A percentile compares a stretch with the other conserved stretches of the same genome.
Conservation (phyloP, 805 yeast species). For the Candida insectalens region DNA sequence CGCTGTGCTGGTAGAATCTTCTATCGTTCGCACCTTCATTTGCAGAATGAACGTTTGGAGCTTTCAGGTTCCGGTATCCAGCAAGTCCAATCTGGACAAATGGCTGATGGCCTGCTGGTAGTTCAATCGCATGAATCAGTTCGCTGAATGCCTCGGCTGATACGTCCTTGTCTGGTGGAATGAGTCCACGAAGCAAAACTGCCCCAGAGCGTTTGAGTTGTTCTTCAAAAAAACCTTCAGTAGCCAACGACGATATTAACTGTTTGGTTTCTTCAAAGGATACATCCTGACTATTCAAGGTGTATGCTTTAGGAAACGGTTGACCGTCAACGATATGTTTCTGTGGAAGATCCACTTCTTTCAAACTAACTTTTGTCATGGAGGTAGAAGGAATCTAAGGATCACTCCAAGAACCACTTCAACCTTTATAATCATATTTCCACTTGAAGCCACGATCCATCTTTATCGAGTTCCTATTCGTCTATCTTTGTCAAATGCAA, state of each 20-base stretch:
- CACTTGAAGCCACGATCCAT: too few species aligned
- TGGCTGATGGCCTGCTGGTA: conserved; percentile 11
- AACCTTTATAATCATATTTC: too few species aligned
- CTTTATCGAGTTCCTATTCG: too few species aligned
- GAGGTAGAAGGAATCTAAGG: too few species aligned
- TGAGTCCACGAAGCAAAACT: conserved; percentile 18
- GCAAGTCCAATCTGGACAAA: conserved; percentile 24
- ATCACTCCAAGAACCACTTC: too few species aligned
- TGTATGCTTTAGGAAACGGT: conserved; percentile 12
- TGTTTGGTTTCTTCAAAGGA: conserved; percentile 2
- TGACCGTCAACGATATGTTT: conserved; percentile 11
- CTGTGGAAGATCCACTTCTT: conserved; percentile 4
- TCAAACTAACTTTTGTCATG: not conserved
- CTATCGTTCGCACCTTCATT: conserved; percentile 21
- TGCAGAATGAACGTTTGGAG: conserved; percentile 20
- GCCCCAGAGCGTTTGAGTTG: conserved; percentile 21
- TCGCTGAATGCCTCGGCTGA: conserved; percentile 14
- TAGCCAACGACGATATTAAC: conserved; percentile 10
- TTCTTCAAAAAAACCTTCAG: conserved; percentile 16
- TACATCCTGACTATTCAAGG: conserved; percentile 1
- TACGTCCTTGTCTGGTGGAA: conserved; percentile 13
- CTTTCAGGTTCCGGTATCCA: conserved; percentile 18
- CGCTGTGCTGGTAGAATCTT: conserved; percentile 24
- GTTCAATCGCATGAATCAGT: conserved; percentile 16
- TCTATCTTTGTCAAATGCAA: too few species aligned